Evolutionary conservation across 1,139 yeast species (phyloP).

Genomic region (Spathaspora sp.): DNA sequence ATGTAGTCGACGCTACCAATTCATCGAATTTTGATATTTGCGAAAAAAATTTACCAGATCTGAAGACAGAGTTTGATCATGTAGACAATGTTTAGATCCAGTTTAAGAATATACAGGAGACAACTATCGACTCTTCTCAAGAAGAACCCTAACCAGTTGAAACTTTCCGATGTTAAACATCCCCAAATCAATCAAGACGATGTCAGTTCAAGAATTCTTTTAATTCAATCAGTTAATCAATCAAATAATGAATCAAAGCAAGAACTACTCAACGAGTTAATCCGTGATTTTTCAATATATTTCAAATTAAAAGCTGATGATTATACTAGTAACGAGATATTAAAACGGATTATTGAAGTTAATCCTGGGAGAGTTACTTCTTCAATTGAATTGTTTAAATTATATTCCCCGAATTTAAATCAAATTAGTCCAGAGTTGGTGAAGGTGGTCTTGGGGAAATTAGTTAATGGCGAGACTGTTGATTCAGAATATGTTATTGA

Average conservation of each 20-base stretch:
- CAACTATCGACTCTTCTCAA: conserved; percentile 15
- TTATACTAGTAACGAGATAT: conserved; percentile 14
- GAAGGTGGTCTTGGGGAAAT: conserved; percentile 19
- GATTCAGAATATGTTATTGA: conserved; percentile 8
- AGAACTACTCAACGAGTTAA: conserved; percentile 12
- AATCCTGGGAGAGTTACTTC: conserved; percentile 45
- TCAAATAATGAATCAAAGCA: conserved; percentile 12
- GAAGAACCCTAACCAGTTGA: conserved; percentile 15
- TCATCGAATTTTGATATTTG: background rate
- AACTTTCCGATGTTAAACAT: conserved; percentile 6
- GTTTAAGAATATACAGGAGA: conserved; percentile 5
- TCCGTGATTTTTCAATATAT: conserved; percentile 35
- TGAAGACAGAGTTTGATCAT: background rate
- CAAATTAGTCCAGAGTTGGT: conserved; percentile 15
- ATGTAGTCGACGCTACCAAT: no score
- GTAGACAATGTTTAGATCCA: background rate
- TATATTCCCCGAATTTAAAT: conserved; percentile 17
- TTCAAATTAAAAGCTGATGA: conserved; percentile 14
- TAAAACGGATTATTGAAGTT: conserved; percentile 25
- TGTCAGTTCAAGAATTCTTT: conserved; percentile 7
- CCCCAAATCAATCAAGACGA: conserved; percentile 11
- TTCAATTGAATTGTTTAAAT: conserved; percentile 33
- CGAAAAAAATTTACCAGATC: background rate
- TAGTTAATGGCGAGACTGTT: conserved; percentile 22
- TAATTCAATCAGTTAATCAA: conserved; percentile 11